Evolutionary conservation across 805 yeast genomes (phyloP), one percentile per base, ranked within the genome.

Genomic region (Wickerhamiella sorbophila): DNA sequence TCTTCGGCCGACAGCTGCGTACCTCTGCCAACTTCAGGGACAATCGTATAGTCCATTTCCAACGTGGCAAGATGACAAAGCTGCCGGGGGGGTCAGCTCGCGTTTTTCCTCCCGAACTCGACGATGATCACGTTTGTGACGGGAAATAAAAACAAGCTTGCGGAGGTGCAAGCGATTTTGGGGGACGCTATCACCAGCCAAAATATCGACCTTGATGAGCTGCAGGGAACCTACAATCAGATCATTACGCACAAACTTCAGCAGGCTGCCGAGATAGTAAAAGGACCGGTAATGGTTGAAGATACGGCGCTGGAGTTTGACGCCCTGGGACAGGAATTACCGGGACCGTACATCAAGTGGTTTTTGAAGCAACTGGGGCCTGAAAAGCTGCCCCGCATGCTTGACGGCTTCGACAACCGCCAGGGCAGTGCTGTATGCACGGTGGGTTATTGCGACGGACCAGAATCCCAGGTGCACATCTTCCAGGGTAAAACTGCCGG

Each of bases 271-370:
- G 55, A 59, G 10, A 56, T 72, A 6, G 58, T 74, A 3, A 57
- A 66, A 2, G 91, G 94, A 0, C 88, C 97, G 0, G 96, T 85
- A 0, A 67, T 91, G 44, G 95, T 87, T 3, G 99, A 91, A 57
- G 99, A 91, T 54, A 91, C 98, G 0, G 87, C 94, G 39, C 70
- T 91, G 32, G 83, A 80, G 3, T 91, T 81, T 60, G 71, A 71
- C 39, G 95, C 94, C 1, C 69, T 79, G 55, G 77, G 81, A 40
- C 35, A 31, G 15, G 79, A 77, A 14, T 70, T 91, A 39, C 99
- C 99, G 3, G 99, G 99, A 19, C 97, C 97, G 1, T 84, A 85
- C 50, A 74, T 77, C 61, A 88, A 88, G 61, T 88, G 98, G 98
- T 91, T 91, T 61, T 70, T 84, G 36, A 66, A 76, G 48, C 62